phyloP scores from a whole-genome alignment of 2,329 filamentous ascomycete genomes.

The Penicillium sp. region DNA sequence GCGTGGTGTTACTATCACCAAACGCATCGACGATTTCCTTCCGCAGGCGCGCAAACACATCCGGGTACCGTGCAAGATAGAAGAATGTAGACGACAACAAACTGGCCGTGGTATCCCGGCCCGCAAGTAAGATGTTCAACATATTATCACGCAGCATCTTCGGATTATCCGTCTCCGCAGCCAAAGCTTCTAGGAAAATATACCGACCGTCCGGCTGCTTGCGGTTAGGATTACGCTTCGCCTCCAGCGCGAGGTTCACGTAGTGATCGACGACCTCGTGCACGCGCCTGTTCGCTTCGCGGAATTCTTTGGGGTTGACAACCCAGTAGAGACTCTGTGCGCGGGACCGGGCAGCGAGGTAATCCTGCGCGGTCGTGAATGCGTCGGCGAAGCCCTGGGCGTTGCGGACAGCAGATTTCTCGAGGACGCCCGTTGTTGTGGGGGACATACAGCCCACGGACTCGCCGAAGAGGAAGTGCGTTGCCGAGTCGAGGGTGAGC shows the following conservation, averaged over 20 bases:
- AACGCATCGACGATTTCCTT: conserved; percentile 41
- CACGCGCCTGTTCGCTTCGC: conserved; percentile 43
- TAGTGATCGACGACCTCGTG: conserved; percentile 54
- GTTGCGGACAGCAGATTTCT: conserved; percentile 34
- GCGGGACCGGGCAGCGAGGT: conserved; percentile 32
- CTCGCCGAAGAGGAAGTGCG: conserved; percentile 80
- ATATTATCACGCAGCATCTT: conserved; percentile 51
- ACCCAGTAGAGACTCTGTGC: conserved; percentile 42
- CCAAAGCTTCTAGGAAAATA: conserved; percentile 54
- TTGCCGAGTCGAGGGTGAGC: conserved; percentile 79
- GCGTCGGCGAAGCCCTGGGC: conserved; percentile 40
- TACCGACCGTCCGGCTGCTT: conserved; percentile 43
- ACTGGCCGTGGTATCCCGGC: conserved; percentile 56
- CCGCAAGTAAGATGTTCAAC: conserved; percentile 55
- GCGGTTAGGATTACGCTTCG: conserved; percentile 35
- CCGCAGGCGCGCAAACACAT: conserved; percentile 42
- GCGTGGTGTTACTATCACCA: conserved; percentile 42
- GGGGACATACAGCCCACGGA: conserved; percentile 62
- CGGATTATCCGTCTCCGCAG: conserved; percentile 49
- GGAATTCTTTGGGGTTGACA: conserved; percentile 43
- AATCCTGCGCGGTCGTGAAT: conserved; percentile 40
- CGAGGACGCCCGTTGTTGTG: conserved; percentile 54
- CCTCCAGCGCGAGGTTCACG: conserved; percentile 47
- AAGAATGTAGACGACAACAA: conserved; percentile 50
- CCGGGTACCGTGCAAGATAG: conserved; percentile 46